These are phyloP conservation scores for Dendrobium huoshanense DNA, from an alignment of 106 monocot species.

Conservation along the genomic window DNA sequence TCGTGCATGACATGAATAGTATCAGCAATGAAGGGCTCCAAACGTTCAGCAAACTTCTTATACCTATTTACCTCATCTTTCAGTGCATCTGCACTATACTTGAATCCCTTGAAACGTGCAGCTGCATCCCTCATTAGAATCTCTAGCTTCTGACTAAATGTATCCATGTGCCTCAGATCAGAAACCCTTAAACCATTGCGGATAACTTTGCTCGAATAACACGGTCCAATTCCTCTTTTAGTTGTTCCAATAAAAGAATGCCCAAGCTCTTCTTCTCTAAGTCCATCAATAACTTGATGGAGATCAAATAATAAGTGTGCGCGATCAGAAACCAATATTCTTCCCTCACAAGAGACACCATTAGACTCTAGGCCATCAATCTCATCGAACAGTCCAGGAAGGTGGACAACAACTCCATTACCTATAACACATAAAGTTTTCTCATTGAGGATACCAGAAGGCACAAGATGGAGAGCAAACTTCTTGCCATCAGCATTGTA, in stretches of 20 bases:
- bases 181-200: constrained; percentile 81
- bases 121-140: constrained; percentile 74
- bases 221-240: constrained; percentile 90
- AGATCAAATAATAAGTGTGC: constrained; percentile 93
- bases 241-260: constrained; percentile 92
- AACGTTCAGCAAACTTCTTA: constrained; percentile 57
- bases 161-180: constrained; percentile 84
- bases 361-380: constrained; percentile 80
- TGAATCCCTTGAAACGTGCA: constrained; percentile 62
- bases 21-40: constrained; percentile 79
- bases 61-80: constrained; percentile 77
- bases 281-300: constrained; percentile 80
- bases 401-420: constrained; percentile 86
- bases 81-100: constrained; percentile 43
- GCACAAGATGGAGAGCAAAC: constrained; percentile 93
- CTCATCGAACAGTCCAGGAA: constrained; percentile 85
- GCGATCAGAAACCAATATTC: constrained; percentile 88
- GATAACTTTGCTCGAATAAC: constrained; percentile 85
- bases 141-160: constrained; percentile 68
- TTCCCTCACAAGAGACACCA: constrained; percentile 61
- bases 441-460: constrained; percentile 89
- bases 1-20: constrained; percentile 80
- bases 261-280: constrained; percentile 82
- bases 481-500: constrained; percentile 91
- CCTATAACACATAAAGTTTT: constrained; percentile 82